Evolutionary conservation across 352 stramenopile genomes (phyloP), one percentile per base, ranked within the genome.

Genomic region (Globisporangium irregulare): DNA sequence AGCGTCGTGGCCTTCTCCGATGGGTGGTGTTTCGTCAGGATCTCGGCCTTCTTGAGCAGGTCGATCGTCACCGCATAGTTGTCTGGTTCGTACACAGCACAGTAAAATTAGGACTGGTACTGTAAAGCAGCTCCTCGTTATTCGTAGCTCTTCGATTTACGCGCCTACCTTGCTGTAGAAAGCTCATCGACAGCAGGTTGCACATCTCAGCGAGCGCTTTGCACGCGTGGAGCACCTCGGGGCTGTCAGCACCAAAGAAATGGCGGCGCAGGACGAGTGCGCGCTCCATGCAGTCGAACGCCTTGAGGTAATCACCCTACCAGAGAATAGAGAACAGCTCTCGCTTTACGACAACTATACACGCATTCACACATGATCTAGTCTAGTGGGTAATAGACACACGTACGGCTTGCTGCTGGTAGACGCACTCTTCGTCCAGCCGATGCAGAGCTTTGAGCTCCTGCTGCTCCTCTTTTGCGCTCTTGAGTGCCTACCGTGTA

Each of bases 111-210:
- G 51, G 18, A 8, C 22, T 55, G 24, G 8, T 54, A n/a, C 4
- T 27, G 6, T 3, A 4, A 55, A 6, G 51, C 10, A 8, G 18
- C 8, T n/a, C 14, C 20, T n/a, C 15, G 22, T 36, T 20, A 25
- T 29, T 15, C 48, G 20, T 15, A 55, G n/a, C 20, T 22, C 20
- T 55, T 43, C 7, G 25, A 57, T 59, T 5, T 46, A 15, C 22
- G 18, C 1, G 53, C 48, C 1, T 51, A 77, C 73, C 86, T 77
- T 98, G 89, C 76, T 98, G 93, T 3, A 98, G 74, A 62, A 97
- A 98, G 29, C 88, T 97, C 93, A 98, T 98, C 24, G 92, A 87
- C 24, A 98, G 75, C 34, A 98, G 69, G 70, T 98, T 98, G 79
- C 92, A 98, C 87, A 98, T 97, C 71, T 98, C 92, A 7, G 89